Evolutionary conservation across 2,329 filamentous ascomycete species (phyloP), one percentile per base, ranked within the genome.

Genomic region (Bipolaris sorokiniana): DNA sequence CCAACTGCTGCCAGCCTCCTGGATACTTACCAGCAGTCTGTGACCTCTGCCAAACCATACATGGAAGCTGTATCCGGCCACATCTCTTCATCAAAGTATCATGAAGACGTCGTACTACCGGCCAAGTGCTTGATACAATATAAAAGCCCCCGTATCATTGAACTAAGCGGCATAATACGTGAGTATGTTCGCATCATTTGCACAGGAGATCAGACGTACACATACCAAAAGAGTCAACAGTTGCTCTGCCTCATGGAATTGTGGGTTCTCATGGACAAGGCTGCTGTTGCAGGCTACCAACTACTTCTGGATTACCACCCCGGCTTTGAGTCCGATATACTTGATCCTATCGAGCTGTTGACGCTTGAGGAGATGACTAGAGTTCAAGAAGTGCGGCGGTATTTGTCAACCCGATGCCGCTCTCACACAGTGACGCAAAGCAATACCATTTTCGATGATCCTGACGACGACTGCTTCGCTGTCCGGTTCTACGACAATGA

Each of bases 311-410:
- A 84, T 0, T 87, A 82, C 50, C 76, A 82, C 11, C 84, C 86
- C 0, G 74, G 77, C 0, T 83, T 90, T 45, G 60, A 70, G 0
- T 72, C 82, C 0, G 75, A 81, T 3, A 65, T 83, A 0, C 72
- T 90, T 1, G 80, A 89, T 63, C 75, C 81, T 2, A 74, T 90
- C 0, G 83, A 86, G 3, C 62, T 90, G 0, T 72, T 81, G 0
- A 72, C 69, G 0, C 60, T 74, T 1, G 40, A 64, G 1, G 82
- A 86, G 9, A 82, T 90, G 80, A 26, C 65, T 0, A 80, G 84
- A 0, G 76, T 89, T 0, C 75, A 79, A 1, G 47, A 58, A 0
- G 75, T 89, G 0, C 84, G 88, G 50, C 44, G 16, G 0, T 81
- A 89, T 56, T 67, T 89, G 2, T 50, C 69, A 0, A 15, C 53